phyloP scores from a whole-genome alignment of 2,329 filamentous ascomycete species.

The Aspergillus uvarum region DNA sequence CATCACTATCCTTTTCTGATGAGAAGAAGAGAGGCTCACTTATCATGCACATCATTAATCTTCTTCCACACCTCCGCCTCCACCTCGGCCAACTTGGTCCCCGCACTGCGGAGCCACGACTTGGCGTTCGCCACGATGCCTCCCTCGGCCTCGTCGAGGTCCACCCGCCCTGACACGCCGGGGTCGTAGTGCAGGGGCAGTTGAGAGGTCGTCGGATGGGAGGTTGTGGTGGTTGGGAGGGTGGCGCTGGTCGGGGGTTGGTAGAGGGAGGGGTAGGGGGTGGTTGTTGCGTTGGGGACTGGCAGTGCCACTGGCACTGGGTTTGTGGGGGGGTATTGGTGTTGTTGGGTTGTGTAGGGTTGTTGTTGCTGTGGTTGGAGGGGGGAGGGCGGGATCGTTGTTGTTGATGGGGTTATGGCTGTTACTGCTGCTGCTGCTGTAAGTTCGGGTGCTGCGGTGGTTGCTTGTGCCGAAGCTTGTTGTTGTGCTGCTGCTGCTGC shows the following conservation, averaged over 20 bases:
- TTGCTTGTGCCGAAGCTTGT: slow-evolving; percentile 1
- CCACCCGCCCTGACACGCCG: slow-evolving; percentile 16
- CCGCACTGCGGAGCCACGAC: slow-evolving; percentile 43
- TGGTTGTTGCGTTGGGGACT: slow-evolving; percentile 26
- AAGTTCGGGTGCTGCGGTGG: slow-evolving; percentile 17
- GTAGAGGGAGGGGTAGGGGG: slow-evolving; percentile 30
- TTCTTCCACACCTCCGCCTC: slow-evolving; percentile 51
- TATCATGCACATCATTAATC: slow-evolving; percentile 42
- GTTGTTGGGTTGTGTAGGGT: no score
- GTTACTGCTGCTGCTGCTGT: slow-evolving; percentile 20
- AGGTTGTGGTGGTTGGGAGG: neutral
- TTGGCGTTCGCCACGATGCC: slow-evolving; percentile 41
- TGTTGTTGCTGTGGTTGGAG: slow-evolving; percentile 23
- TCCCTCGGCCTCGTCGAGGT: slow-evolving; percentile 19
- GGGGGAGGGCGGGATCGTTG: slow-evolving; percentile 20
- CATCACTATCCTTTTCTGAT: no score
- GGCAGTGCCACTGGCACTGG: no score
- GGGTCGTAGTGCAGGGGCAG: slow-evolving; percentile 19
- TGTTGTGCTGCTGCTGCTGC: slow-evolving; percentile 5
- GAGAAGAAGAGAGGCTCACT: neutral
- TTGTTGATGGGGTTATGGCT: slow-evolving; percentile 15
- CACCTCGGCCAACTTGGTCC: slow-evolving; percentile 44
- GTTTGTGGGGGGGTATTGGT: neutral
- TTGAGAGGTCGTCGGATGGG: neutral
- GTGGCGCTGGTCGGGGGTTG: slow-evolving; percentile 14